phyloP scores from a whole-genome alignment of 768 basidiomycete genomes.

The Leccinum arenicola region DNA sequence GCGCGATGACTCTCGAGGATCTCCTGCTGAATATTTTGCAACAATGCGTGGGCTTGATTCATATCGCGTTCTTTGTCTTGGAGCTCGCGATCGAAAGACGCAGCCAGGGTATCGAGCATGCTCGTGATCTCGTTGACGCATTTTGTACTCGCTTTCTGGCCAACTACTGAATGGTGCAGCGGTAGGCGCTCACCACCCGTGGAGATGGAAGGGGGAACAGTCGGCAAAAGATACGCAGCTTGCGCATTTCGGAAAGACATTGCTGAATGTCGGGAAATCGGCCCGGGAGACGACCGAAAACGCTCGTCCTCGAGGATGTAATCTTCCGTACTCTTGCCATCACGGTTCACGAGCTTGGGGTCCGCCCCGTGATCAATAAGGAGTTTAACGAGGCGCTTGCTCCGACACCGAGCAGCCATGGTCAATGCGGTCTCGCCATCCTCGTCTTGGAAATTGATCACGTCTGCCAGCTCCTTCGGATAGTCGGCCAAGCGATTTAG shows the following conservation, averaged over 20 bases:
- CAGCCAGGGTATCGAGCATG: constrained; percentile 85
- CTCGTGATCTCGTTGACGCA: constrained; percentile 81
- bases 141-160: constrained; percentile 81
- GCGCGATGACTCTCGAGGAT: constrained; percentile 81
- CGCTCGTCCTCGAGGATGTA: constrained; percentile 99
- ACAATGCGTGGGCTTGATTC: constrained; percentile 82
- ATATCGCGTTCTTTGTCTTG: constrained; percentile 90
- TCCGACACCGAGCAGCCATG: constrained; percentile 92
- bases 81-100: constrained; percentile 89
- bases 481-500: constrained; percentile 84
- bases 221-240: constrained; percentile 40
- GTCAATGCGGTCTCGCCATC: constrained; percentile 98
- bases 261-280: constrained; percentile 59
- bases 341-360: constrained; percentile 90
- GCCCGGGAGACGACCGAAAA: constrained; percentile 87
- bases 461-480: constrained; percentile 93
- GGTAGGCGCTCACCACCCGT: constrained; percentile 63
- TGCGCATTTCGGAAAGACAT: constrained; percentile 78
- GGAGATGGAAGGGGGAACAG: constrained; percentile 41
- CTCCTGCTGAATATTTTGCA: constrained; percentile 85
- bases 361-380: constrained; percentile 96
- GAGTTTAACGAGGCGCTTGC: constrained; percentile 92
- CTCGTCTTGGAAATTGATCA: constrained; percentile 99
- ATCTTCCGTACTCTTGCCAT: constrained; percentile 96
- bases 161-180: constrained; percentile 81